Base-by-base conservation (phyloP, 805 yeast species). In the Crinitomyces ghanaensis region DNA sequence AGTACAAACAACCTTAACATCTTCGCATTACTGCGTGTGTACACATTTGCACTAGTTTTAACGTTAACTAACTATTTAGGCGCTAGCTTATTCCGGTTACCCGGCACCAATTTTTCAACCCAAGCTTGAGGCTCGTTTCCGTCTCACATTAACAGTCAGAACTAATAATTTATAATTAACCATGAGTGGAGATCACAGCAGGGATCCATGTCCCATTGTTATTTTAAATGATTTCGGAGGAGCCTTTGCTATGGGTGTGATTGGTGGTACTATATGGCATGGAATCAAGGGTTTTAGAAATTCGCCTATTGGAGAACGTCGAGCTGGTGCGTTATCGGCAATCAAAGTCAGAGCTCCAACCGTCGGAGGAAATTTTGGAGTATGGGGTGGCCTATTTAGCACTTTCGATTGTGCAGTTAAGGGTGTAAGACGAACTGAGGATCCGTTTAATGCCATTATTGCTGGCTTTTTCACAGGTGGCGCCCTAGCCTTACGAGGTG, bases 401-500 rank as follows among this genome's bases (percentile, higher is more conserved):
- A 79, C 93, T 9, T 91, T 77, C 54, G 98, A 91, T 61, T 91
- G 98, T 68, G 72, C 86, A 11, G 93, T 91, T 30, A 91, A 88
- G 60, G 95, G 88, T 2, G 73, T 91, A 27, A 81, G 98, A 68
- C 81, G 84, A 61, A 83, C 96, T 67, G 98, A 91, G 60, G 98
- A 91, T 59, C 95, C 97, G 5, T 82, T 94, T 82, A 91, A 91
- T 57, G 95, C 96, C 45, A 86, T 91, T 54, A 77, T 88, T 53
- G 96, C 97, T 21, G 98, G 98, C 38, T 85, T 91, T 57, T 83
- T 83, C 66, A 86, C 94, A 28, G 98, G 98, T 70, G 98, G 98
- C 50, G 77, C 97, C 15, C 67, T 91, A 48, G 98, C 97, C 41
- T 74, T 91, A 47, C 84, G 98, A 75, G 98, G 98, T 54, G 98